Base-by-base conservation (phyloP, 148 eudicot genomes). In the Talinum fruticosum region DNA sequence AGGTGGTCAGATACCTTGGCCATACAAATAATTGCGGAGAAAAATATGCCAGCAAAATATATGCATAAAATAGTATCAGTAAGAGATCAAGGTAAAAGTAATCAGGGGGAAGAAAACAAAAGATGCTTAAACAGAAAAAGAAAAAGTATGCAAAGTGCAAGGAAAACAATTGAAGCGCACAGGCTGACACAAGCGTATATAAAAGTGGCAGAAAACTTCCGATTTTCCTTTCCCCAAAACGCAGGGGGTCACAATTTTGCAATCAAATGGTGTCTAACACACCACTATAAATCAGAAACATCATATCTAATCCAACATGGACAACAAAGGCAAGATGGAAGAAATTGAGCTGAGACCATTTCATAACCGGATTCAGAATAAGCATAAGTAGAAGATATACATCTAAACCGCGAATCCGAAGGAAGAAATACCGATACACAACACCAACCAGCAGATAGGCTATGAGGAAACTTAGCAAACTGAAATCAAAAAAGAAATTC, bases 371-470 rank as follows among this genome's bases (percentile, higher is more conserved):
- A 69, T 3, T 10, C 37, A 61, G 30, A 74, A 78, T 0, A 30
- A 15, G 70, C 33, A 68, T 15, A 73, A 23, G 49, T 59, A 68
- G 53, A 2, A 77, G 59, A 35, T 93, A 53, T 91, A 95, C 98
- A 81, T 95, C 89, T 81, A 95, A 73, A 78, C 97, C 96, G 78
- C 89, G 92, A 78, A 91, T 84, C 74, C 87, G 76, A 61, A 92
- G 91, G 88, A 62, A 87, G 89, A 86, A 95, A 82, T 73, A 90
- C 30, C 97, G 92, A 81, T 92, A 92, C 47, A 79, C 86, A 57
- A 79, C 81, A 53, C 98, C 97, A 81, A 79, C 87, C 37, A 95
- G 66, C 57, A 95, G 68, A 85, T 95, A 95, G 23, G 71, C 89
- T 86, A 90, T 94, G 62, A 92, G 79, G 76, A 81, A 73, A 79